A percentile compares a stretch with the other conserved stretches of the same genome.
phyloP scores from a whole-genome alignment of 1,284 basidiomycete genomes.

The Austropuccinia psidii region DNA sequence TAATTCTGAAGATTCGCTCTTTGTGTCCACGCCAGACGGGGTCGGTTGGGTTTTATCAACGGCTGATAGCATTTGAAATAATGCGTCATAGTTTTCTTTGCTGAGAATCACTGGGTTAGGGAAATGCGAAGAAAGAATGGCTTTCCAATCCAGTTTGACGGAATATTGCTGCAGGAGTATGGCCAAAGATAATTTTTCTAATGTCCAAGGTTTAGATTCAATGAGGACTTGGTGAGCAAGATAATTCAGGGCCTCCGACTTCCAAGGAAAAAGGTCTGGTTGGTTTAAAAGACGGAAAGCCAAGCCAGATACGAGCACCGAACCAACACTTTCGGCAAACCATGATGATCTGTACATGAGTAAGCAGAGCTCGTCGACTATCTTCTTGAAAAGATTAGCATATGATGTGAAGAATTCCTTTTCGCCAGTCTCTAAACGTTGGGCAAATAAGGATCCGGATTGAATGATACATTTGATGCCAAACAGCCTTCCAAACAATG shows the following conservation, averaged over 20 bases:
- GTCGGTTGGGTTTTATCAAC: background rate
- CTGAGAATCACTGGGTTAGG: constrained; percentile 15
- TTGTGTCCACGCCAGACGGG: background rate
- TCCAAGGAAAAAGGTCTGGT: background rate
- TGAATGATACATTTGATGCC: constrained; percentile 45
- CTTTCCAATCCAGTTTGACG: constrained; percentile 18
- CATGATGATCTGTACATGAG: constrained; percentile 1
- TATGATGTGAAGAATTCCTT: background rate
- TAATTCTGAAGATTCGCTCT: background rate
- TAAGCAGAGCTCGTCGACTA: background rate
- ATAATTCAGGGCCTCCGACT: constrained; percentile 7
- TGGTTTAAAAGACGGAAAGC: background rate
- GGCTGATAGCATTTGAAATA: background rate
- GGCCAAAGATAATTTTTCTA: constrained; percentile 18
- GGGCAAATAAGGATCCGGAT: constrained; percentile 42
- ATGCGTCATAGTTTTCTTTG: constrained; percentile 2
- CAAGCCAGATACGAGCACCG: constrained; percentile 2
- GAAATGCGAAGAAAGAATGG: constrained; percentile 2
- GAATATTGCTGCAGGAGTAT: constrained; percentile 9
- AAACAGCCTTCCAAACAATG: constrained; percentile 47
- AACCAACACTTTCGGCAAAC: constrained; percentile 29
- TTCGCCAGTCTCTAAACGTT: background rate
- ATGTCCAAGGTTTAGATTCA: background rate
- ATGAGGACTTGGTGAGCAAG: background rate
- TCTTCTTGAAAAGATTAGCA: background rate